phyloP scores from a whole-genome alignment of 768 basidiomycete genomes.

The Mycena epipterygia region DNA sequence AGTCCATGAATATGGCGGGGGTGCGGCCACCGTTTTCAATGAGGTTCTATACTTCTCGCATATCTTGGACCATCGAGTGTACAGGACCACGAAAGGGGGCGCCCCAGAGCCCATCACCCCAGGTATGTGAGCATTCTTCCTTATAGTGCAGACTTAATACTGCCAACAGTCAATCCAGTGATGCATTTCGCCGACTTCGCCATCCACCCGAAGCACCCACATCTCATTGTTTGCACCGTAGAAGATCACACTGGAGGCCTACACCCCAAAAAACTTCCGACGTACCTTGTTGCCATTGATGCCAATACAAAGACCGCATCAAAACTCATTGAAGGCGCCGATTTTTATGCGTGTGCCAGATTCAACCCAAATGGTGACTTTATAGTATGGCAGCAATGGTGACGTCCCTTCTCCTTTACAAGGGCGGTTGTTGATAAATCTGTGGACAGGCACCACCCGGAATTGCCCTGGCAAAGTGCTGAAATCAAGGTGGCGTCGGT shows the following conservation, averaged over 20 bases:
- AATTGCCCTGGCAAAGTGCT: conserved; percentile 29
- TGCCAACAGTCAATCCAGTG: neutral
- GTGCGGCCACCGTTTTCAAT: neutral
- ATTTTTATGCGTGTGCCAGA: conserved; percentile 16
- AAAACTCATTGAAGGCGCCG: conserved; percentile 1
- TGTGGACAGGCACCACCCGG: conserved; percentile 12
- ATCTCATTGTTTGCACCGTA: conserved; percentile 7
- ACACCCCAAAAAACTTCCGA: neutral
- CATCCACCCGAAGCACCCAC: conserved; percentile 4
- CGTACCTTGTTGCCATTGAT: conserved; percentile 4
- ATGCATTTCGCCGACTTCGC: conserved; percentile 12
- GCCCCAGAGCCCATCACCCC: neutral
- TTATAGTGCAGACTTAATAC: neutral
- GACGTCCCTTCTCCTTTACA: neutral
- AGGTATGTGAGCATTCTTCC: neutral
- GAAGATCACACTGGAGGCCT: conserved; percentile 22
- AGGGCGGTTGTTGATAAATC: neutral
- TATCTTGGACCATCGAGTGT: conserved; percentile 1
- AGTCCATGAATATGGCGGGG: conserved; percentile 18
- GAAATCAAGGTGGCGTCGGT: conserved; percentile 17
- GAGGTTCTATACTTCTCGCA: conserved; percentile 17
- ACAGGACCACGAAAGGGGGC: neutral
- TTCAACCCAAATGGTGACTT: neutral
- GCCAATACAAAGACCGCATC: neutral
- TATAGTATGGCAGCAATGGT: conserved; percentile 15